Evolutionary conservation across 2,329 filamentous ascomycete species (phyloP), one percentile per base, ranked within the genome.

Genomic region (Botryotinia narcissicola): DNA sequence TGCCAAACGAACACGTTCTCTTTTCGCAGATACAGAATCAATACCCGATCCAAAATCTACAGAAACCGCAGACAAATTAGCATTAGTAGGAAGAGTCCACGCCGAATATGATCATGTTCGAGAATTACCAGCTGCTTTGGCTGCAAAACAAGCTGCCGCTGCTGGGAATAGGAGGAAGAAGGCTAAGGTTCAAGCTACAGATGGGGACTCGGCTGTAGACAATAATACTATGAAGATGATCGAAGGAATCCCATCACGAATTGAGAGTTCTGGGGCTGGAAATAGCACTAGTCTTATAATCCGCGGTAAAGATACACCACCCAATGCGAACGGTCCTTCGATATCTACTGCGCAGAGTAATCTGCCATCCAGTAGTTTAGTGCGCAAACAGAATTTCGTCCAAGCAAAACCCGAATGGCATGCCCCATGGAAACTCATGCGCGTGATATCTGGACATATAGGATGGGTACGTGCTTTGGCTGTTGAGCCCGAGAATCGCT

Each of bases 341-440:
- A 22, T 69, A 18, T 57, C 66, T 46, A 87, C 86, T 48, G 83
- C 83, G 35, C 85, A 85, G 76, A 82, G 83, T 68, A 83, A 87
- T 70, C 82, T 85, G 42, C 85, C 85, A 25, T 86, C 86, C 3
- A 70, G 64, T 73, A 89, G 88, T 77, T 81, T 92, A 73, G 88
- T 92, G 29, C 85, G 89, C 73, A 87, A 89, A 72, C 76, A 80
- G 70, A 89, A 87, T 25, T 87, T 91, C 72, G 85, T 88, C 78
- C 90, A 91, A 78, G 86, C 90, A 73, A 94, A 91, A 82, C 97
- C 97, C 0, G 92, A 98, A 74, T 99, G 96, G 96, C 96, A 99
- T 82, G 90, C 95, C 75, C 97, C 97, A 20, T 99, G 97, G 96
- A 98, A 98, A 87, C 87, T 98, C 74, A 97, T 97, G 92, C 90